Percentiles rank a stretch among this genome's conserved stretches.
These are phyloP conservation scores for Diaporthe eres DNA, from an alignment of 2,329 filamentous ascomycete species.

Conservation along the genomic window DNA sequence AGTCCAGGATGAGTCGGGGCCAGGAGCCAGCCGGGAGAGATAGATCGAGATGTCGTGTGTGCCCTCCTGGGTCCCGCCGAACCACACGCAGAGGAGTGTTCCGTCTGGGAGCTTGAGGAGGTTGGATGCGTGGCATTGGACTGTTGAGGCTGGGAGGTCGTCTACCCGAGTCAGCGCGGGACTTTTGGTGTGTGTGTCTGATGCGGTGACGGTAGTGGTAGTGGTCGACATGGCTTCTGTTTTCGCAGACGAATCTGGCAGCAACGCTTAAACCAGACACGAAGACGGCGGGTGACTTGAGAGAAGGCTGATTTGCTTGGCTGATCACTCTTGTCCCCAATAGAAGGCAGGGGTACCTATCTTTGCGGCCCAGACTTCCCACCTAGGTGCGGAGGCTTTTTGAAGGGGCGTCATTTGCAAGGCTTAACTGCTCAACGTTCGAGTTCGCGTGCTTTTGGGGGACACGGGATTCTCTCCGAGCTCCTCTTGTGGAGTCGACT, in stretches of 20 bases:
- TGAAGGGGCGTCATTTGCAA: neutral
- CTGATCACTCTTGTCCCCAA: neutral
- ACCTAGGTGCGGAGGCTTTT: conserved; percentile 5
- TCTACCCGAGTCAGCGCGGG: neutral
- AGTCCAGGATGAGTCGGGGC: conserved; percentile 49
- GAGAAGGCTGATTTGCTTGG: conserved; percentile 11
- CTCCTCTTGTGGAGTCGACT: neutral
- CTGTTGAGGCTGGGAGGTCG: conserved; percentile 54
- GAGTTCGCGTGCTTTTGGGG: neutral
- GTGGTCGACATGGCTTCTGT: conserved; percentile 10
- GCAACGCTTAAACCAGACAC: neutral
- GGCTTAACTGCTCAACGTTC: neutral
- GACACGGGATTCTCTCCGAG: conserved; percentile 26
- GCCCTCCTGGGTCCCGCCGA: conserved; percentile 61
- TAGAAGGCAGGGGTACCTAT: neutral
- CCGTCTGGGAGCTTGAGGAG: conserved; percentile 56
- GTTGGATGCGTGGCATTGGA: conserved; percentile 61
- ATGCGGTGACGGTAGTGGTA: neutral
- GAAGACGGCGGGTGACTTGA: neutral
- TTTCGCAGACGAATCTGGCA: neutral
- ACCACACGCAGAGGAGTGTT: conserved; percentile 60
- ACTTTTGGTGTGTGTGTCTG: conserved; percentile 19
- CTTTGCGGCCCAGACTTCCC: neutral
- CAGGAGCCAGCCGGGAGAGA: conserved; percentile 53
- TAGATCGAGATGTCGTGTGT: conserved; percentile 60